Conservation (phyloP, 768 basidiomycete species). For the Infundibulicybe gibba region DNA sequence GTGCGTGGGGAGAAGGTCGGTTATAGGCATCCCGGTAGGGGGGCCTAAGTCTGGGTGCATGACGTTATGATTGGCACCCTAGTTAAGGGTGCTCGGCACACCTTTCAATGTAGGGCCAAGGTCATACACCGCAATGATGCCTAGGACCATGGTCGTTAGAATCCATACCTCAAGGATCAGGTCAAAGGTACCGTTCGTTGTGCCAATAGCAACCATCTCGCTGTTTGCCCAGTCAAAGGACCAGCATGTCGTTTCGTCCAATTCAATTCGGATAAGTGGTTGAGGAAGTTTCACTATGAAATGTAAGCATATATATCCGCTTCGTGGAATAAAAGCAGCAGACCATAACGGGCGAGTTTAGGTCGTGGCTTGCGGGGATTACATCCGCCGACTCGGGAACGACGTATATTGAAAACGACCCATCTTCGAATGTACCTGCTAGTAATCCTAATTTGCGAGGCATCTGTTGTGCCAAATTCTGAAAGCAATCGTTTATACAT, state of each 20-base stretch:
- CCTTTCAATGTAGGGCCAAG: conserved; percentile 38
- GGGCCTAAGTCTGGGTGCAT: not conserved
- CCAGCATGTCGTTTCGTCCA: conserved; percentile 76
- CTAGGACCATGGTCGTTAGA: conserved; percentile 50
- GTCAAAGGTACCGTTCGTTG: conserved; percentile 65
- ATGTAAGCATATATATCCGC: not conserved
- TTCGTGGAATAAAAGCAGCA: conserved; percentile 12
- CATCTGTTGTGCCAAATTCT: conserved; percentile 8
- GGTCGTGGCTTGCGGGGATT: conserved; percentile 18
- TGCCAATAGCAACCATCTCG: conserved; percentile 76
- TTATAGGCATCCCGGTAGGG: conserved; percentile 16
- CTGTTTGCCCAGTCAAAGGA: conserved; percentile 90
- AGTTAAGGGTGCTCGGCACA: conserved; percentile 23
- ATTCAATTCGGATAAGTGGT: conserved; percentile 68
- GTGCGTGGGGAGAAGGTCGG: conserved; percentile 60
- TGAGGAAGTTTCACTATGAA: conserved; percentile 51
- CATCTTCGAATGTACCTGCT: conserved; percentile 85
- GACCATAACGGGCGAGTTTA: conserved; percentile 46
- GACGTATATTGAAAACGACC: conserved; percentile 72
- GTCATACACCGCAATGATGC: conserved; percentile 56
- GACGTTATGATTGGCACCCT: conserved; percentile 4
- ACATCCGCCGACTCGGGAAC: conserved; percentile 76
- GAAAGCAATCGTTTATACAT: not conserved
- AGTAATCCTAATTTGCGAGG: conserved; percentile 76
- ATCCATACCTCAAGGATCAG: not conserved